Base-by-base conservation (phyloP, 2,329 filamentous ascomycete species). In the Aspergillus ochraceoroseus region DNA sequence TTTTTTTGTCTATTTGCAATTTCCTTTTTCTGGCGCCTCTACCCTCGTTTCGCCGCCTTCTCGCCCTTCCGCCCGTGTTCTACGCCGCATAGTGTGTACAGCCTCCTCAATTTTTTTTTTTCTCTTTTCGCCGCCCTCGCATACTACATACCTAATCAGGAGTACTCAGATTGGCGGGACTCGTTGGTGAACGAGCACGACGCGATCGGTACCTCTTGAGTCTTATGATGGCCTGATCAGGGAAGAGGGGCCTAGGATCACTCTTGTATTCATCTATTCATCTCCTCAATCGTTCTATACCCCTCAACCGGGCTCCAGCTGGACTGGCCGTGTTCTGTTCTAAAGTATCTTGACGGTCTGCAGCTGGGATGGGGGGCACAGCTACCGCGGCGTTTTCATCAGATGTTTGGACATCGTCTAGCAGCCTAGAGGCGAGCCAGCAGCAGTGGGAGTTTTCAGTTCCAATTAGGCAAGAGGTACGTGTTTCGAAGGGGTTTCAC, bases 341-440 rank as follows among this genome's bases (percentile, higher is more conserved):
- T 37, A n/a, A n/a, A n/a, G n/a, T 28, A 34, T 17, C 32, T 37
- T 26, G 17, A 38, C 4, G 30, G 29, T 38, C 34, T 45, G 41
- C 44, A 48, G 43, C 44, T 51, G 59, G 58, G 54, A 68, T 68
- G 65, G 64, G 63, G 58, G 65, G 63, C 42, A 57, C 64, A 46
- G 56, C 63, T 44, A 64, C 65, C 43, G 63, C 57, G 39, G 51
- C 63, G 26, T 63, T 61, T 53, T 59, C 64, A 32, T 50, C 61
- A 52, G 64, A 67, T 60, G 55, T 60, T 52, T 56, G 65, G 61
- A 50, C 58, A 49, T 61, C 63, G 38, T 50, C 64, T 44, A 51
- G 55, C 51, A 57, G 48, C 37, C 53, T 59, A 44, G 62, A 62
- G 43, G 55, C 47, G 37, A 49, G 46, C 43, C 54, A 55, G 36